Base-by-base conservation (phyloP, 2,329 filamentous ascomycete species). In the Pseudogymnoascus destructans region DNA sequence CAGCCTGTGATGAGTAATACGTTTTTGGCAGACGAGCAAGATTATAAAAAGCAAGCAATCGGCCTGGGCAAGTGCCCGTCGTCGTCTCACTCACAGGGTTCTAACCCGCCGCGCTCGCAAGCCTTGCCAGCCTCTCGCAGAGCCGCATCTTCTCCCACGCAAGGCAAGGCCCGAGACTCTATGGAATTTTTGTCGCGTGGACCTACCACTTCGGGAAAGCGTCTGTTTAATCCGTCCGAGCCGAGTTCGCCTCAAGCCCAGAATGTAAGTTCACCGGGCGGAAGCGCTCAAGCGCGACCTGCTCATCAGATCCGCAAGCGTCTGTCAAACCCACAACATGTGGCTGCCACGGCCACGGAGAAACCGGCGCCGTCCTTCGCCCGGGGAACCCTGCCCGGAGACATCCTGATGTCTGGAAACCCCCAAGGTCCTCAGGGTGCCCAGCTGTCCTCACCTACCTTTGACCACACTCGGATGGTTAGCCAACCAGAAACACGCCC, bases 401-500 rank as follows among this genome's bases (percentile, higher is more conserved):
- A 33, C 17, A 56, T 33, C 17, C 5, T 33, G 27, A 52, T 7
- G 23, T 52, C 42, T 6, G n/a, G n/a, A 17, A 52, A 52, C 27
- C 3, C 27, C 10, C 27, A 30, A 30, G 27, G 27, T 30, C 8
- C 23, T 1, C 21, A 27, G 15, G 23, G 13, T 10, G 0, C 13
- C 7, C 11, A 46, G 11, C 10, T 49, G 2, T 49, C 23, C 17
- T 49, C 42, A 49, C 42, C 42, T 17, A 52, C 42, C 23, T 52
- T 27, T 52, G 23, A 52, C n/a, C 23, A 52, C n/a, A 52, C 23
- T 8, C 13, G 23, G 42, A 61, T 62, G n/a, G 60, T 61, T 23
- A 36, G 49, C 10, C 79, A 89, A 63, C 82, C 79, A 0, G 78
- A 84, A 56, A 87, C 83, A 0, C 73, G 83, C 0, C 79, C 82